Percentiles rank a stretch among this genome's conserved stretches.
phyloP scores from a whole-genome alignment of 148 eudicot genomes.

The Limonium bicolor region DNA sequence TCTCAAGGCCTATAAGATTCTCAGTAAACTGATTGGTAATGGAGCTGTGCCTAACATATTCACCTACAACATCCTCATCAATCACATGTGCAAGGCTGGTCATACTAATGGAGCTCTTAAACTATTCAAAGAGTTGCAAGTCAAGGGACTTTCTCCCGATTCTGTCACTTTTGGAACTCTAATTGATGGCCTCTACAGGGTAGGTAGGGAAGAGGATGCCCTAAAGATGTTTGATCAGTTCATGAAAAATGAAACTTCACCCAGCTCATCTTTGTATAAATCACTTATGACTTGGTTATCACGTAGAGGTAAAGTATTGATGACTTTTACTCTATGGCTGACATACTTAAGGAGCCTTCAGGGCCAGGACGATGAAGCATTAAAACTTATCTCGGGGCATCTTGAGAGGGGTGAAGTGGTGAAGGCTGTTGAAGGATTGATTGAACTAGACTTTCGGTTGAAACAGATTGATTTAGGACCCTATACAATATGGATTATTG shows the following conservation, averaged over 20 bases:
- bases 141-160: constrained; percentile 57
- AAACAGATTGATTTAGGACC: constrained; percentile 40
- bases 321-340: constrained; percentile 52
- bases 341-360: constrained; percentile 37
- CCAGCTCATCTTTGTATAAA: constrained; percentile 36
- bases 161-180: constrained; percentile 72
- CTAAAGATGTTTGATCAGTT: constrained; percentile 35
- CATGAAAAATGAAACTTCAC: constrained; percentile 26
- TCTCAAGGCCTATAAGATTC: constrained; percentile 63
- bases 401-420: constrained; percentile 42
- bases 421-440: constrained; percentile 36
- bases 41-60: constrained; percentile 40
- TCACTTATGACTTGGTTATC: constrained; percentile 65
- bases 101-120: constrained; percentile 40
- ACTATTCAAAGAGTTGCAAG: constrained; percentile 45
- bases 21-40: constrained; percentile 44
- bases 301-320: constrained; percentile 34
- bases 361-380: constrained; percentile 20
- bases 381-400: constrained; percentile 26
- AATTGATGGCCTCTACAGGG: constrained; percentile 57
- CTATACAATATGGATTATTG: constrained; percentile 60
- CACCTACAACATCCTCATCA: constrained; percentile 71
- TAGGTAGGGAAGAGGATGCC: constrained; percentile 39
- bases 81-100: constrained; percentile 50
- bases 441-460: constrained; percentile 43